These are phyloP conservation scores for Salix caprea DNA, from an alignment of 345 rosid genomes.

Conservation along the genomic window DNA sequence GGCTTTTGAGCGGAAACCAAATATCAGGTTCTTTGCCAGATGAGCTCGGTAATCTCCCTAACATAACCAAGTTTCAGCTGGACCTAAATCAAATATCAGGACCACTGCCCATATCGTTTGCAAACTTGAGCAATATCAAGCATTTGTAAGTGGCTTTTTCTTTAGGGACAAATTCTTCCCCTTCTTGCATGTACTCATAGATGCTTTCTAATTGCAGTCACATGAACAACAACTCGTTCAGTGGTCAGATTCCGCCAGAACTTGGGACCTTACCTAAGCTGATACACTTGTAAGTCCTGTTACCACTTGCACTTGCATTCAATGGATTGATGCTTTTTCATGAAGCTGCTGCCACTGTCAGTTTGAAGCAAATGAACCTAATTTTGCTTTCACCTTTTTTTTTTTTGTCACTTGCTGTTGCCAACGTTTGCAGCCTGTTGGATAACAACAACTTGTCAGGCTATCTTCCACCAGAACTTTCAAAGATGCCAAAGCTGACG, in stretches of 20 bases:
- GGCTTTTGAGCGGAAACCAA: slow-evolving; percentile 49
- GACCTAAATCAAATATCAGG: slow-evolving; percentile 38
- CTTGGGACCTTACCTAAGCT: slow-evolving; percentile 30
- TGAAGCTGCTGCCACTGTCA: background rate
- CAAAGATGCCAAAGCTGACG: slow-evolving; percentile 35
- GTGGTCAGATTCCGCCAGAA: slow-evolving; percentile 47
- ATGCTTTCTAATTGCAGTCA: slow-evolving; percentile 26
- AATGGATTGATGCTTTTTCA: background rate
- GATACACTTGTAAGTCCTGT: slow-evolving; percentile 39
- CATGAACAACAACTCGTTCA: slow-evolving; percentile 50
- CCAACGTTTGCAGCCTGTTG: slow-evolving; percentile 34
- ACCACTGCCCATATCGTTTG: slow-evolving; percentile 35
- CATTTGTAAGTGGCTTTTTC: slow-evolving; percentile 35
- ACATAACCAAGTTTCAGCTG: slow-evolving; percentile 34
- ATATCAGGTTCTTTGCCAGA: slow-evolving; percentile 41
- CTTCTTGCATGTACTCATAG: background rate
- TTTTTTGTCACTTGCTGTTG: background rate
- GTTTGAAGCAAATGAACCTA: background rate
- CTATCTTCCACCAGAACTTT: slow-evolving; percentile 36
- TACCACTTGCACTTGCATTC: background rate
- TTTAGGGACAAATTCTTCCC: background rate
- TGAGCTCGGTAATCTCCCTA: slow-evolving; percentile 44
- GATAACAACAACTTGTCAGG: slow-evolving; percentile 50
- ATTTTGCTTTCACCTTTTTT: background rate
- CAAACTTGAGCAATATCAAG: slow-evolving; percentile 23